Percentiles rank a stretch among this genome's conserved stretches.
These are phyloP conservation scores for Brassica incana DNA, from an alignment of 345 rosid species.

Conservation along the genomic window DNA sequence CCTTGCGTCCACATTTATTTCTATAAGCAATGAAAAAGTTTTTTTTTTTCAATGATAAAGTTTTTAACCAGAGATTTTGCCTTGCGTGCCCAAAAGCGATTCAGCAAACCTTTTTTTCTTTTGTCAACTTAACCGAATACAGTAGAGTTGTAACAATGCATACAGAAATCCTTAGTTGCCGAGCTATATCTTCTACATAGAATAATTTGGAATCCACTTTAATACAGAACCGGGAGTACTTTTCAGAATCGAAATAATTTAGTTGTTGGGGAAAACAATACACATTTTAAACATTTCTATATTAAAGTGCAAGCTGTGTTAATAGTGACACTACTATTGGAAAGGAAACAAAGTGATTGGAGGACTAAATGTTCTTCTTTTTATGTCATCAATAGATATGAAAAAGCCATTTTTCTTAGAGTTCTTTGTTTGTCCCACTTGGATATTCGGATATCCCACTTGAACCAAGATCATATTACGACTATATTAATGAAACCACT, in stretches of 20 bases:
- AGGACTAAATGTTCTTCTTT: slow-evolving; percentile 5
- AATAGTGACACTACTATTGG: slow-evolving; percentile 26
- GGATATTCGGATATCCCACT: background rate
- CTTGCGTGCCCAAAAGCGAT: background rate
- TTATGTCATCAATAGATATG: background rate
- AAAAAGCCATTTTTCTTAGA: background rate
- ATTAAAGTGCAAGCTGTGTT: slow-evolving; percentile 27
- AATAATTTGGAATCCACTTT: slow-evolving; percentile 10
- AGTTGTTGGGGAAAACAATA: background rate
- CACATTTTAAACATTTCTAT: slow-evolving; percentile 13
- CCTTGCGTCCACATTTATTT: background rate
- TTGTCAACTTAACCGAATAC: background rate
- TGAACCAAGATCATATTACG: background rate
- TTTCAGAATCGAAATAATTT: slow-evolving; percentile 11
- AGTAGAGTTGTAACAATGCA: background rate
- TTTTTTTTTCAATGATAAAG: background rate
- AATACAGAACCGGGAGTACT: slow-evolving; percentile 6
- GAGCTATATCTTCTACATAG: background rate
- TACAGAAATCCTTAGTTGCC: background rate
- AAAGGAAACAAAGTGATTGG: slow-evolving; percentile 20
- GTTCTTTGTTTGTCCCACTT: no score
- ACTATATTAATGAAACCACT: background rate
- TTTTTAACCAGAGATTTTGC: background rate
- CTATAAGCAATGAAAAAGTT: background rate
- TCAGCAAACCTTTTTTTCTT: background rate